phyloP scores from a whole-genome alignment of 2,329 filamentous ascomycete genomes.

The Colletotrichum sp. region DNA sequence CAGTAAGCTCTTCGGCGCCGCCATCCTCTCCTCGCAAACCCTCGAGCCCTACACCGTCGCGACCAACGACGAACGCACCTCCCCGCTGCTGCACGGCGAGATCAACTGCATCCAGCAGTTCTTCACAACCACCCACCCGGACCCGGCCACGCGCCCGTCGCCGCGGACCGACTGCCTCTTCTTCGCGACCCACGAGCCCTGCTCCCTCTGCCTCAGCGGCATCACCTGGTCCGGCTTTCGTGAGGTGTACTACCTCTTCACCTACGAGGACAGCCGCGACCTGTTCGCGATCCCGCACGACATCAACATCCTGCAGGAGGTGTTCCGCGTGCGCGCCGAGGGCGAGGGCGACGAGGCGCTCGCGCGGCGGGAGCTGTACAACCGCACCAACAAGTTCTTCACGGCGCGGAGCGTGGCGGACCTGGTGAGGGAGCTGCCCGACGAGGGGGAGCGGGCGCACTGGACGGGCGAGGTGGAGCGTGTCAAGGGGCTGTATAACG shows the following conservation, averaged over 20 bases:
- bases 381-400: constrained; percentile 62
- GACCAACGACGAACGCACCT: constrained; percentile 60
- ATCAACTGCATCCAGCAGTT: constrained; percentile 66
- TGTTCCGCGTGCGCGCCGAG: constrained; percentile 53
- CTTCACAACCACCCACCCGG: constrained; percentile 44
- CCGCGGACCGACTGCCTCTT: constrained; percentile 56
- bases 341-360: constrained; percentile 42
- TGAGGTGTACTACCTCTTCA: constrained; percentile 63
- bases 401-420: constrained; percentile 45
- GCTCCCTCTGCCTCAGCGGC: constrained; percentile 61
- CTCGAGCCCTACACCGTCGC: constrained; percentile 52
- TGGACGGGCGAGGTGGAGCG: constrained; percentile 47
- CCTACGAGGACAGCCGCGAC: constrained; percentile 62
- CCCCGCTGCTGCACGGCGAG: constrained; percentile 62
- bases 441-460: constrained; percentile 36
- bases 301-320: constrained; percentile 60
- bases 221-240: constrained; percentile 64
- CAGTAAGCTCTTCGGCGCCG: constrained; percentile 62
- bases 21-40: constrained; percentile 49
- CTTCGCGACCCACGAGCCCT: constrained; percentile 64
- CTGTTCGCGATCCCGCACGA: constrained; percentile 62
- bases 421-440: constrained; percentile 40
- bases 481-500: constrained; percentile 53
- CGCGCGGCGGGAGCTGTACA: constrained; percentile 51
- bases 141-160: constrained; percentile 39